Base-by-base conservation (phyloP, 805 yeast genomes). In the Hanseniaspora vineae region DNA sequence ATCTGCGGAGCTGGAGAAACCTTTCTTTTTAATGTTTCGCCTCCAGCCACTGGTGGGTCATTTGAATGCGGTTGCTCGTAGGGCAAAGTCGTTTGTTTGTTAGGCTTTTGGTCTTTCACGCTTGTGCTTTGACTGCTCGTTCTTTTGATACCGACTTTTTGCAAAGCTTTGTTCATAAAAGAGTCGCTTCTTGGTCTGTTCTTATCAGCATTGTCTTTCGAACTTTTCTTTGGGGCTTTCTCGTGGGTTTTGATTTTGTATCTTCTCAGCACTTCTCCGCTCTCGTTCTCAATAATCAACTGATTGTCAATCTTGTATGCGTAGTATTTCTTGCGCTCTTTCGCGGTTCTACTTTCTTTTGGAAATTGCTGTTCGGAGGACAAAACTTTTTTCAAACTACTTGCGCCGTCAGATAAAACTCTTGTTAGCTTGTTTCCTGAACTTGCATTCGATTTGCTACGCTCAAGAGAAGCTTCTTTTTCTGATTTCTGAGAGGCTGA, bases 211-310 rank as follows among this genome's bases (percentile, higher is more conserved):
- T 33, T 52, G 43, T 39, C 52, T 45, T 23, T 44, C 46, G 15
- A 31, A 11, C 42, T 46, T 54, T 19, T 44, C 42, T 42, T 39
- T 48, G 3, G 3, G 8, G 6, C 29, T n/a, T 44, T 42, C 11
- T 51, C 44, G 6, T 40, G 86, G 3, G 77, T 73, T 56, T 81
- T 84, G 46, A 89, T 80, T 55, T 69, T 75, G 65, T 88, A 90
- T 46, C 95, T 72, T 58, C 96, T 78, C 43, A 92, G 69, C 48
- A 92, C 77, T 55, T 90, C 97, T 53, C 97, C 98, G 12, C 89
- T 95, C 42, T 77, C 85, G 57, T 88, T 84, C 63, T 90, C 98
- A 49, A 92, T 81, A 50, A 87, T 72, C 47, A 92, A 75, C 50
- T 79, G 71, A 56, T 86, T 80, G 58, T 81, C 92, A 39, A 85